A percentile compares a stretch with the other conserved stretches of the same genome.
phyloP scores from a whole-genome alignment of 176 grass and related monocot species.

The Chloris gayana region DNA sequence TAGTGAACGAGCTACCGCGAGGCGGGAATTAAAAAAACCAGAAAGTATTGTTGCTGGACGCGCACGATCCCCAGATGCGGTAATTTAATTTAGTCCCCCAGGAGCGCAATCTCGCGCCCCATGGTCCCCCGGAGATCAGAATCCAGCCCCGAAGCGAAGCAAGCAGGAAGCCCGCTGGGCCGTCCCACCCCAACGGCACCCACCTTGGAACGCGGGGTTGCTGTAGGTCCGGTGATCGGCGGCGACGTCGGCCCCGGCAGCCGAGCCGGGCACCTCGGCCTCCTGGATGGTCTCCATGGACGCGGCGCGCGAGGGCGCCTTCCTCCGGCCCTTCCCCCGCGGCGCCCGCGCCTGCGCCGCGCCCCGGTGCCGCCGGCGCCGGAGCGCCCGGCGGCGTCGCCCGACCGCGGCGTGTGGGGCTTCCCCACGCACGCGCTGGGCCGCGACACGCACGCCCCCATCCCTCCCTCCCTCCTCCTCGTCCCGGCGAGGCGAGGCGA shows the following conservation, averaged over 20 bases:
- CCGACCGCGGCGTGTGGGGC: slow-evolving; percentile 57
- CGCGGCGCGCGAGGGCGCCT: slow-evolving; percentile 54
- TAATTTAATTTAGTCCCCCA: slow-evolving; percentile 35
- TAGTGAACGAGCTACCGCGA: not conserved
- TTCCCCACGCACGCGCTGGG: slow-evolving; percentile 62
- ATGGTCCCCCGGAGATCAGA: slow-evolving; percentile 60
- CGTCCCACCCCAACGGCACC: not conserved
- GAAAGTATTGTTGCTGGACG: not conserved
- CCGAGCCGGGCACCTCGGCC: slow-evolving; percentile 41
- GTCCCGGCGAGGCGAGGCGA: not conserved
- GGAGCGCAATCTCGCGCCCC: slow-evolving; percentile 29
- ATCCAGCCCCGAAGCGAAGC: slow-evolving; percentile 8
- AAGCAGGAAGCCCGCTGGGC: not conserved
- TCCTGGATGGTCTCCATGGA: slow-evolving; percentile 95
- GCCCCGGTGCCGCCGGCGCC: not conserved
- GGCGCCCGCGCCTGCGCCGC: slow-evolving; percentile 22
- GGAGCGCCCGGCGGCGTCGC: slow-evolving; percentile 12
- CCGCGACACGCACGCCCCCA: slow-evolving; percentile 71
- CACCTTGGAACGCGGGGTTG: slow-evolving; percentile 73
- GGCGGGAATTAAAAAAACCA: slow-evolving; percentile 15
- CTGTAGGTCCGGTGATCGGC: slow-evolving; percentile 48
- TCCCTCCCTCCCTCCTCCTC: not conserved
- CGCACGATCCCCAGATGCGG: slow-evolving; percentile 26
- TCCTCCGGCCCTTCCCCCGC: slow-evolving; percentile 31
- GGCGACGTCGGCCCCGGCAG: not conserved